Conservation (phyloP, 2,329 filamentous ascomycete species). For the Cladosporium phlei region DNA sequence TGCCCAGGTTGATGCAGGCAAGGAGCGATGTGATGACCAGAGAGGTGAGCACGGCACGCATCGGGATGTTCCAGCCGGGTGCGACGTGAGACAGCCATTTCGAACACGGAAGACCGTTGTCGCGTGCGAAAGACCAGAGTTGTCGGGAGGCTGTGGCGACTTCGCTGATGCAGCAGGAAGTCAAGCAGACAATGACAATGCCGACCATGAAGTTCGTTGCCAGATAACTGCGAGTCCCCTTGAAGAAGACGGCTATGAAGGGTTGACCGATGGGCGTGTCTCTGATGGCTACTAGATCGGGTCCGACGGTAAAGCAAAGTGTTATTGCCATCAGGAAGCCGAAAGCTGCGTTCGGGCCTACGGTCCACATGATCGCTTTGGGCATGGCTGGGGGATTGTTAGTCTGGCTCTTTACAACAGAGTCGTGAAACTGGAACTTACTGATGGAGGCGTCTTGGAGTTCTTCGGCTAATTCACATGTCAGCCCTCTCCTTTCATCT, state of each 20-base stretch:
- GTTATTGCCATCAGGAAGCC: constrained; percentile 29
- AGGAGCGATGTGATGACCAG: constrained; percentile 12
- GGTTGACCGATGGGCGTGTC: constrained; percentile 38
- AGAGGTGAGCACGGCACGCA: constrained; percentile 11
- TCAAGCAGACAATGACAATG: constrained; percentile 23
- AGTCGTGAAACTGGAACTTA: too few relatives aligned
- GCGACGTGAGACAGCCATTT: constrained; percentile 12
- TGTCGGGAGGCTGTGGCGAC: constrained; percentile 40
- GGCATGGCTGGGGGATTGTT: too few relatives aligned
- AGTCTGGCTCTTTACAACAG: too few relatives aligned
- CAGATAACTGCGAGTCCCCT: constrained; percentile 27
- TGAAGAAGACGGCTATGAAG: constrained; percentile 44
- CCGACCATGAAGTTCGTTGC: constrained; percentile 28
- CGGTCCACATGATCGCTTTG: constrained; percentile 24
- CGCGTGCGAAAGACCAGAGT: constrained; percentile 38
- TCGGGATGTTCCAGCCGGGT: constrained; percentile 16
- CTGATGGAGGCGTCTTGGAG: constrained; percentile 26
- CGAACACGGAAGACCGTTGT: constrained; percentile 4
- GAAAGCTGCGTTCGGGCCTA: constrained; percentile 21
- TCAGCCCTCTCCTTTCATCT: constrained; percentile 20
- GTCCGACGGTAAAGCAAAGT: constrained; percentile 32
- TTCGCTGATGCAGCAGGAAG: constrained; percentile 34
- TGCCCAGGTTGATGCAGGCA: constrained; percentile 14
- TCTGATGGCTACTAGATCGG: constrained; percentile 30
- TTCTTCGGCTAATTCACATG: constrained; percentile 22